phyloP scores from a whole-genome alignment of 1,284 basidiomycete species.

The Cutaneotrichosporon sp. region DNA sequence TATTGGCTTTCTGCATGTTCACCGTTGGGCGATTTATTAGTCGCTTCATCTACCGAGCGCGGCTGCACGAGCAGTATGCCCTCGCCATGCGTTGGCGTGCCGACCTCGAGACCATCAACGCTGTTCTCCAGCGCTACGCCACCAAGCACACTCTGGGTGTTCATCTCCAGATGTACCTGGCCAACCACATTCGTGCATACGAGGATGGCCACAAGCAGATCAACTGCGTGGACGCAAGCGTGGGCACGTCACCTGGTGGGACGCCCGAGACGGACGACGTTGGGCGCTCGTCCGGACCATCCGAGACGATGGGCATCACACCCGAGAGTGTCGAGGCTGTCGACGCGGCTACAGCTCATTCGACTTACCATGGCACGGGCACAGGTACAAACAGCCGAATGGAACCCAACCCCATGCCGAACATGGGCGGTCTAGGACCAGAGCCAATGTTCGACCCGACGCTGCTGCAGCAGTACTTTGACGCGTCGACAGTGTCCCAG shows the following conservation, averaged over 20 bases:
- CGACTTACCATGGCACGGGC: neutral
- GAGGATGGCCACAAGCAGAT: neutral
- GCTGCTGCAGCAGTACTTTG: constrained; percentile 7
- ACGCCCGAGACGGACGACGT: neutral
- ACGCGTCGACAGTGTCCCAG: constrained; percentile 1
- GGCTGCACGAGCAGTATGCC: constrained; percentile 18
- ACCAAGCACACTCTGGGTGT: constrained; percentile 11
- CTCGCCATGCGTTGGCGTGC: constrained; percentile 28
- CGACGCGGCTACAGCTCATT: constrained; percentile 1
- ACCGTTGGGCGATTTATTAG: constrained; percentile 30
- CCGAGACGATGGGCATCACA: constrained; percentile 7
- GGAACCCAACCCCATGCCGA: neutral
- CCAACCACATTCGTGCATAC: constrained; percentile 6
- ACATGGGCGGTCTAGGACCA: neutral
- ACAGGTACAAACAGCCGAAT: neutral
- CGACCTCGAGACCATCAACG: constrained; percentile 26
- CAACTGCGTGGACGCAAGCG: neutral
- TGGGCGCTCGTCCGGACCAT: no score
- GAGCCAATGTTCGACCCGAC: constrained; percentile 4
- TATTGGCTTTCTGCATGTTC: constrained; percentile 33
- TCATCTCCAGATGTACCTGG: constrained; percentile 8
- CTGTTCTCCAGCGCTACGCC: constrained; percentile 13
- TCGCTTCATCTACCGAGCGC: constrained; percentile 27
- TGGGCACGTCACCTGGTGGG: neutral
- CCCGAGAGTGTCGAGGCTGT: constrained; percentile 13